Evolutionary conservation across 2,329 filamentous ascomycete species (phyloP).

Genomic region (Akanthomyces muscarius): DNA sequence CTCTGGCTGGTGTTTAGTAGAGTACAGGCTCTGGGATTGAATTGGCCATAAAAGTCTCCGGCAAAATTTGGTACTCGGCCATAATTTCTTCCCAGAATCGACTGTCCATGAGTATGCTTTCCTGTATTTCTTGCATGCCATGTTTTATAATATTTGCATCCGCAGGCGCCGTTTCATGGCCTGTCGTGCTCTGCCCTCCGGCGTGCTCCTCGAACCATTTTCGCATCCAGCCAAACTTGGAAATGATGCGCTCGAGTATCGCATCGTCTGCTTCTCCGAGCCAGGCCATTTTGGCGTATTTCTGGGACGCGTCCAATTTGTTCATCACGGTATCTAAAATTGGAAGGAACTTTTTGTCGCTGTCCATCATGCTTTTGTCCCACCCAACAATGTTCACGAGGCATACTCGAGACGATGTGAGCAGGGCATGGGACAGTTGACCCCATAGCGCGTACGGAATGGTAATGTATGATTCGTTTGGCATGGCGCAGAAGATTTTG

Average conservation of each 20-base stretch:
- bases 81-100: conserved; percentile 15
- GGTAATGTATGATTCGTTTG: neutral
- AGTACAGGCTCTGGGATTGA: neutral
- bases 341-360: neutral
- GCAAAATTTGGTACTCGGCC: conserved; percentile 3
- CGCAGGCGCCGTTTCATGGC: neutral
- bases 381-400: conserved; percentile 9
- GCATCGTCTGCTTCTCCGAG: conserved; percentile 1
- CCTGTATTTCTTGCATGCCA: neutral
- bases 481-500: neutral
- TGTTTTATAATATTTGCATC: neutral
- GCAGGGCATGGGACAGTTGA: conserved; percentile 10
- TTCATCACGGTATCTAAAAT: neutral
- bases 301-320: neutral
- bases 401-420: conserved; percentile 5
- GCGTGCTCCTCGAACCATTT: conserved; percentile 12
- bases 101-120: conserved; percentile 5
- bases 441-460: conserved; percentile 13
- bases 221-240: conserved; percentile 13
- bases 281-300: conserved; percentile 1
- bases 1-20: neutral
- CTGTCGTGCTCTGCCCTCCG: neutral
- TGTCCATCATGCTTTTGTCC: conserved; percentile 1
- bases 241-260: neutral
- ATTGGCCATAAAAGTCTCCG: neutral